Conservation (phyloP, 2,329 filamentous ascomycete genomes). For the Tolypocladium inflatum region DNA sequence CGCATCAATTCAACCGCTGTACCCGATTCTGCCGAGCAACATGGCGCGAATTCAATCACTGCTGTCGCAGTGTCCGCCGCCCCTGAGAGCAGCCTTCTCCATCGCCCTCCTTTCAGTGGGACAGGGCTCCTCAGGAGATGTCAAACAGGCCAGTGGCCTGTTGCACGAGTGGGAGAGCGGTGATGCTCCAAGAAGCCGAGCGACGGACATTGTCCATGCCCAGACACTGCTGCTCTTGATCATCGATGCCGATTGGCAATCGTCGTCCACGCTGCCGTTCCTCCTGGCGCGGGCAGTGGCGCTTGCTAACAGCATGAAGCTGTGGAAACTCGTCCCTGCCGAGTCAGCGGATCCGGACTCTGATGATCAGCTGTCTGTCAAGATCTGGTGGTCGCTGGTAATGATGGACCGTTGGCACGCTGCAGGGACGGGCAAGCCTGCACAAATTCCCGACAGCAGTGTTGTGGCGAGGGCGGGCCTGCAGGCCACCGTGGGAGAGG, state of each 20-base stretch:
- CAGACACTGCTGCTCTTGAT: slow-evolving; percentile 59
- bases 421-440: slow-evolving; percentile 52
- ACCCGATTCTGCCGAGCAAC: slow-evolving; percentile 54
- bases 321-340: slow-evolving; percentile 36
- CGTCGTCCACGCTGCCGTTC: slow-evolving; percentile 36
- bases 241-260: slow-evolving; percentile 49
- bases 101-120: slow-evolving; percentile 51
- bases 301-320: slow-evolving; percentile 54
- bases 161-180: slow-evolving; percentile 43
- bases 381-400: slow-evolving; percentile 64
- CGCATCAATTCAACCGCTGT: slow-evolving; percentile 53
- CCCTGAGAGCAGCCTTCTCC: slow-evolving; percentile 54
- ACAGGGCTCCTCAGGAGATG: slow-evolving; percentile 28
- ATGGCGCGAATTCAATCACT: slow-evolving; percentile 46
- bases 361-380: slow-evolving; percentile 51
- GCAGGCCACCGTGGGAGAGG: slow-evolving; percentile 50
- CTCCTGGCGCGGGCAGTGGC: slow-evolving; percentile 58
- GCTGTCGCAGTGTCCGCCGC: slow-evolving; percentile 43
- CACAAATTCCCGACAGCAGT: slow-evolving; percentile 53
- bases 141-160: slow-evolving; percentile 34
- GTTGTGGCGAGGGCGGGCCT: slow-evolving; percentile 52
- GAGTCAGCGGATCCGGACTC: slow-evolving; percentile 44
- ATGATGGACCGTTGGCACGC: slow-evolving; percentile 67
- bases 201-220: slow-evolving; percentile 47
- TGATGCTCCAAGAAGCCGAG: slow-evolving; percentile 24